Conservation (phyloP, 2,329 filamentous ascomycete genomes). For the Knufia petricola region DNA sequence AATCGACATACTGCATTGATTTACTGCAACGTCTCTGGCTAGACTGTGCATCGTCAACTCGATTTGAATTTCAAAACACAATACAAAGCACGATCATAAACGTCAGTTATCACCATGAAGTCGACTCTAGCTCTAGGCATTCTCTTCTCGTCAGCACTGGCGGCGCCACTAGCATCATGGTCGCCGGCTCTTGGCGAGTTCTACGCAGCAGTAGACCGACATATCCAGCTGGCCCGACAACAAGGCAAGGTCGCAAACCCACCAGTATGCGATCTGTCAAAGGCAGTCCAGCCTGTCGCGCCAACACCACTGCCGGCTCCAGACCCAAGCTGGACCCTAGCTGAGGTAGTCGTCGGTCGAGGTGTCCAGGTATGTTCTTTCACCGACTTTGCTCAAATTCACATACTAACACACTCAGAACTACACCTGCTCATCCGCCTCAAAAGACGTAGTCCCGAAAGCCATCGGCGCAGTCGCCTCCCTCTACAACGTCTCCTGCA, state of each 20-base stretch:
- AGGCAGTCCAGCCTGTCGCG: constrained; percentile 29
- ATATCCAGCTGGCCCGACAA: constrained; percentile 27
- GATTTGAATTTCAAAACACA: background rate
- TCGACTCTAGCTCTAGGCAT: background rate
- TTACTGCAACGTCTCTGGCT: background rate
- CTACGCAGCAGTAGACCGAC: constrained; percentile 31
- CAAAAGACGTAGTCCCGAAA: constrained; percentile 52
- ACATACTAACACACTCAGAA: constrained; percentile 53
- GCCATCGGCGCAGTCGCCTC: constrained; percentile 66
- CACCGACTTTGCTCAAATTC: background rate
- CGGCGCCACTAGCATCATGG: constrained; percentile 29
- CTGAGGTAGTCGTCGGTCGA: constrained; percentile 75
- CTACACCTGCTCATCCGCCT: constrained; percentile 67
- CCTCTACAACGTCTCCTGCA: constrained; percentile 80
- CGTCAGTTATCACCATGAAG: constrained; percentile 1
- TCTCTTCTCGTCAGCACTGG: constrained; percentile 24
- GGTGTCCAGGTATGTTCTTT: constrained; percentile 51
- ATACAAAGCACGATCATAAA: background rate
- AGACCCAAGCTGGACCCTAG: constrained; percentile 51
- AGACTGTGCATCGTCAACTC: background rate
- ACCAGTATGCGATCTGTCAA: constrained; percentile 28
- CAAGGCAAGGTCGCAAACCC: constrained; percentile 15
- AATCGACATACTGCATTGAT: background rate
- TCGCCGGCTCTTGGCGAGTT: constrained; percentile 33
- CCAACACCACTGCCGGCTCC: constrained; percentile 53